Evolutionary conservation across 2,329 filamentous ascomycete genomes (phyloP).

Genomic region (Byssochlamys sp.): DNA sequence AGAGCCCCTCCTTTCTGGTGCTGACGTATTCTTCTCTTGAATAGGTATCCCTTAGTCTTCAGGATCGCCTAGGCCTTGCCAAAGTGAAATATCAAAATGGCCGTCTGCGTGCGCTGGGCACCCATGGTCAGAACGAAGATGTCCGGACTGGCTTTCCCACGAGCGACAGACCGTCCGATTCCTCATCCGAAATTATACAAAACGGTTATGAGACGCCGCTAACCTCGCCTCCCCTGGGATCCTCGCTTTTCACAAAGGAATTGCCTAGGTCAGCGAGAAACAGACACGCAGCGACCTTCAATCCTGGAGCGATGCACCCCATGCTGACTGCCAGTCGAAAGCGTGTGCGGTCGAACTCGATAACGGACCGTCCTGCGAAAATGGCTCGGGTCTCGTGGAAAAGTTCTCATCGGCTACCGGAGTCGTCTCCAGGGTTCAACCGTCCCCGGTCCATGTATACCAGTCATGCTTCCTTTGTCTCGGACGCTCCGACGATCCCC

Average conservation of each 20-base stretch:
- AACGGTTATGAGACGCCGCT: conserved; percentile 40
- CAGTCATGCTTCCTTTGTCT: conserved; percentile 69
- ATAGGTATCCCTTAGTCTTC: conserved; percentile 84
- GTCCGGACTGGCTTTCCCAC: conserved; percentile 55
- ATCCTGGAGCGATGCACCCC: conserved; percentile 33
- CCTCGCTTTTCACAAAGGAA: conserved; percentile 74
- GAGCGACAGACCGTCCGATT: conserved; percentile 73
- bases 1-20: conserved; percentile 1
- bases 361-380: conserved; percentile 46
- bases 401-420: conserved; percentile 62
- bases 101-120: conserved; percentile 70
- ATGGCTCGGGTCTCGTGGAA: conserved; percentile 62
- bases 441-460: conserved; percentile 66
- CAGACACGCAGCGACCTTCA: conserved; percentile 36
- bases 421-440: conserved; percentile 78
- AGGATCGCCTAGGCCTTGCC: conserved; percentile 87
- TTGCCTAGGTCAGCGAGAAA: conserved; percentile 48
- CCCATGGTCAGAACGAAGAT: conserved; percentile 71
- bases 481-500: conserved; percentile 50
- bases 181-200: conserved; percentile 73
- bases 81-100: conserved; percentile 96
- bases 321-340: conserved; percentile 50
- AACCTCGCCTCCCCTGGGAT: conserved; percentile 77
- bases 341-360: conserved; percentile 59
- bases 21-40: conserved; percentile 14